phyloP scores from a whole-genome alignment of 1,284 basidiomycete species.

The Hymenochaete sp. region DNA sequence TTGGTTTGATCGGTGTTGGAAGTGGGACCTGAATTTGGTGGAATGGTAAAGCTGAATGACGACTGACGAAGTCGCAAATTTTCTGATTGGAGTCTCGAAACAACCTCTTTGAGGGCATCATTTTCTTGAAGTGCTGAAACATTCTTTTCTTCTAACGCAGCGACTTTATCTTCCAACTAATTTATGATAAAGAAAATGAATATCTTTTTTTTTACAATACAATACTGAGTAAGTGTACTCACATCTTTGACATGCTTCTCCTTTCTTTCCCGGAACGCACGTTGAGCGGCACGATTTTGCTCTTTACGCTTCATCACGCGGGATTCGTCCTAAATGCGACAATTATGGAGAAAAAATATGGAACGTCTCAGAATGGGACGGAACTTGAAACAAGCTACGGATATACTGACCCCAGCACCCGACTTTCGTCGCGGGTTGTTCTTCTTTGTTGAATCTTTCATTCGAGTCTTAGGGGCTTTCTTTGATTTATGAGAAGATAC shows the following conservation, averaged over 20 bases:
- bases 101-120: slow-evolving; percentile 68
- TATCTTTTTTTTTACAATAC: background rate
- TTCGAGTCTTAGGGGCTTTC: background rate
- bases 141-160: slow-evolving; percentile 70
- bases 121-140: slow-evolving; percentile 60
- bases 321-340: slow-evolving; percentile 49
- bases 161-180: slow-evolving; percentile 76
- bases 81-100: slow-evolving; percentile 69
- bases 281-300: slow-evolving; percentile 79
- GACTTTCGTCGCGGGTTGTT: slow-evolving; percentile 33
- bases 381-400: slow-evolving; percentile 28
- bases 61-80: slow-evolving; percentile 65
- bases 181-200: slow-evolving; percentile 16
- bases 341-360: slow-evolving; percentile 11
- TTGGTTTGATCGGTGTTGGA: slow-evolving; percentile 18
- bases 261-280: slow-evolving; percentile 79
- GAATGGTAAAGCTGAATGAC: slow-evolving; percentile 67
- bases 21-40: slow-evolving; percentile 23
- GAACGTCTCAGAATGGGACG: slow-evolving; percentile 1
- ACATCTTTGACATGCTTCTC: slow-evolving; percentile 86
- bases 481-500: slow-evolving; percentile 5
- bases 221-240: slow-evolving; percentile 27
- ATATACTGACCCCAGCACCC: slow-evolving; percentile 32
- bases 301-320: slow-evolving; percentile 76
- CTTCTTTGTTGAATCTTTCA: slow-evolving; percentile 23